Percentiles rank a stretch among this genome's conserved stretches.
phyloP scores from a whole-genome alignment of 148 eudicot genomes.

The Camellia sinensis region DNA sequence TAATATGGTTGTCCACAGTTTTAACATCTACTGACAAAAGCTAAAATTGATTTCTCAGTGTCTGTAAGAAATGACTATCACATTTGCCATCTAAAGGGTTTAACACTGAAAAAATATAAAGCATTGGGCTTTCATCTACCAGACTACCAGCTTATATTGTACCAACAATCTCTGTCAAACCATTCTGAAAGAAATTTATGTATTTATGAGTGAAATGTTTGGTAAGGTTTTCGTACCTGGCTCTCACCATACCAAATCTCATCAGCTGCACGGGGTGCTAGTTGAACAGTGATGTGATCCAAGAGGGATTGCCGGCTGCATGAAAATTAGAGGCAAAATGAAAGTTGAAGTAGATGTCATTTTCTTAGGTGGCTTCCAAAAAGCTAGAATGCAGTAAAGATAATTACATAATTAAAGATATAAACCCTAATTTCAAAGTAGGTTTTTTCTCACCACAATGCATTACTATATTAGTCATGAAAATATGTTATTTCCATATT shows the following conservation, averaged over 20 bases:
- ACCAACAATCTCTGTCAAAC: neutral
- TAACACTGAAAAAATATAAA: neutral
- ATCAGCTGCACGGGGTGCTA: conserved; percentile 96
- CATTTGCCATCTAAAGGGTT: neutral
- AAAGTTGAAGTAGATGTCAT: neutral
- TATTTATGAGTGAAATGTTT: neutral
- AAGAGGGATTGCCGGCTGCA: conserved; percentile 85
- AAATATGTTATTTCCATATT: neutral
- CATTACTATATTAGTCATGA: neutral
- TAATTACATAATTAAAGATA: neutral
- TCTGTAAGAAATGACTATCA: neutral
- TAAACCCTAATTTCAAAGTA: neutral
- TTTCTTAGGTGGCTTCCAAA: neutral
- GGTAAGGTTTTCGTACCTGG: conserved; percentile 47
- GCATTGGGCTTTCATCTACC: neutral
- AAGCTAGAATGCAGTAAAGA: neutral
- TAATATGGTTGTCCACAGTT: too few species aligned
- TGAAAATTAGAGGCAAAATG: conserved; percentile 16
- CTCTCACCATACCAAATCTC: conserved; percentile 76
- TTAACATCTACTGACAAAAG: neutral
- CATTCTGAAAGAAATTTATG: neutral
- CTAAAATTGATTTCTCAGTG: too few species aligned
- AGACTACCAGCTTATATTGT: neutral
- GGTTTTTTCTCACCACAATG: neutral
- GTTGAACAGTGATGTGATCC: conserved; percentile 86